Conservation (phyloP, 202 grass and related monocot species). For the Zizania palustris region DNA sequence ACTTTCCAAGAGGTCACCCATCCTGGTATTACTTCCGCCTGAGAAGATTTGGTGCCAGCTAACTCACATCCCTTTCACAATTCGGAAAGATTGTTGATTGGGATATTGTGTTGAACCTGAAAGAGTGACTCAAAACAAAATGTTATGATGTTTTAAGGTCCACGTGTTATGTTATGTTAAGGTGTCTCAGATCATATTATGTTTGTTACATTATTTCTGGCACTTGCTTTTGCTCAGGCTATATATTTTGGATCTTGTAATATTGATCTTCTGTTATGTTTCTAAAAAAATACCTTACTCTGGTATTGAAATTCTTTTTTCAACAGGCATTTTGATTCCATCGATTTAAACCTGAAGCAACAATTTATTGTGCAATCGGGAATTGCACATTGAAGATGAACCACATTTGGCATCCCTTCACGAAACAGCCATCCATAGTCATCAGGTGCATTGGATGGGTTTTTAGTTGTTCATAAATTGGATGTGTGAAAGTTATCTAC, state of each 20-base stretch:
- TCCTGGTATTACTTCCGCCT: too few species aligned
- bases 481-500: too few species aligned
- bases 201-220: neutral
- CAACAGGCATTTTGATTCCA: neutral
- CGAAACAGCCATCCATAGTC: neutral
- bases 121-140: neutral
- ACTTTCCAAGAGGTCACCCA: too few species aligned
- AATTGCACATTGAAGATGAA: neutral
- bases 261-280: neutral
- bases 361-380: neutral
- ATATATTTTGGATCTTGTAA: neutral
- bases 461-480: neutral
- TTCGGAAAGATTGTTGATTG: neutral
- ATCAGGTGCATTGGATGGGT: neutral
- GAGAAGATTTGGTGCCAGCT: too few species aligned
- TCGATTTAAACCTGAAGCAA: conserved; percentile 6
- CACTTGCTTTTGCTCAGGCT: neutral
- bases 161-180: neutral
- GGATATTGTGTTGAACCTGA: neutral
- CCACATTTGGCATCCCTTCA: neutral
- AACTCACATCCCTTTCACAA: too few species aligned
- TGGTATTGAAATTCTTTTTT: conserved; percentile 4
- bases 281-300: neutral
- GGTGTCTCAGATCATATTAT: neutral
- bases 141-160: neutral